These are phyloP conservation scores for Beauveria asiatica DNA, from an alignment of 2,329 filamentous ascomycete species.

Conservation along the genomic window DNA sequence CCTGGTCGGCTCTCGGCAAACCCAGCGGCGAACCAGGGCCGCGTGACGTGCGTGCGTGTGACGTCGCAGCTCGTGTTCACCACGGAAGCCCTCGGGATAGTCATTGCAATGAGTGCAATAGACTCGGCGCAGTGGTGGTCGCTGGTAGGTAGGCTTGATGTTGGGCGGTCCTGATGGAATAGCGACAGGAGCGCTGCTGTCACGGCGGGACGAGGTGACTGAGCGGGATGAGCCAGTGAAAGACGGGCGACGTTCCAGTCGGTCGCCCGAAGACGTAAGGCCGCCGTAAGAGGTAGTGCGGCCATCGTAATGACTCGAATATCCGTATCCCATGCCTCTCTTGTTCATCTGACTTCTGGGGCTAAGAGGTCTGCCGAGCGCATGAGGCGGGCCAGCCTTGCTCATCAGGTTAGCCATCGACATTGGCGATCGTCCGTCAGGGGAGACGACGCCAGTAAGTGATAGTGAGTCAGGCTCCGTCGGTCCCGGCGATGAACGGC, in stretches of 20 bases:
- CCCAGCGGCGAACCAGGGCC: slow-evolving; percentile 45
- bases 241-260: slow-evolving; percentile 1
- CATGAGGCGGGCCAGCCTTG: not conserved
- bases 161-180: slow-evolving; percentile 3
- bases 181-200: slow-evolving; percentile 6
- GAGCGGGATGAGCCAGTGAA: slow-evolving; percentile 1
- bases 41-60: slow-evolving; percentile 55
- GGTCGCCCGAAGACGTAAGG: not conserved
- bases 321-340: not conserved
- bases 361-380: not conserved
- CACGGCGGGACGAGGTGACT: not conserved
- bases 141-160: slow-evolving; percentile 36
- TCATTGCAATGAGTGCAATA: slow-evolving; percentile 72
- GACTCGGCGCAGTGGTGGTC: slow-evolving; percentile 58
- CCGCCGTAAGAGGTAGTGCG: not conserved
- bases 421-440: slow-evolving; percentile 1
- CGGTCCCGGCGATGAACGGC: slow-evolving; percentile 4
- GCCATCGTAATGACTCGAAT: not conserved
- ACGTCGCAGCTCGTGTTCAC: slow-evolving; percentile 74
- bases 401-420: slow-evolving; percentile 1
- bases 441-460: not conserved
- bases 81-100: slow-evolving; percentile 79
- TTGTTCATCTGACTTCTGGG: not conserved
- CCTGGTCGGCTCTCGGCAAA: slow-evolving; percentile 43
- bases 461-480: slow-evolving; percentile 1